Evolutionary conservation across 2,329 filamentous ascomycete species (phyloP).

Genomic region (Chaetomiaceae sp.): DNA sequence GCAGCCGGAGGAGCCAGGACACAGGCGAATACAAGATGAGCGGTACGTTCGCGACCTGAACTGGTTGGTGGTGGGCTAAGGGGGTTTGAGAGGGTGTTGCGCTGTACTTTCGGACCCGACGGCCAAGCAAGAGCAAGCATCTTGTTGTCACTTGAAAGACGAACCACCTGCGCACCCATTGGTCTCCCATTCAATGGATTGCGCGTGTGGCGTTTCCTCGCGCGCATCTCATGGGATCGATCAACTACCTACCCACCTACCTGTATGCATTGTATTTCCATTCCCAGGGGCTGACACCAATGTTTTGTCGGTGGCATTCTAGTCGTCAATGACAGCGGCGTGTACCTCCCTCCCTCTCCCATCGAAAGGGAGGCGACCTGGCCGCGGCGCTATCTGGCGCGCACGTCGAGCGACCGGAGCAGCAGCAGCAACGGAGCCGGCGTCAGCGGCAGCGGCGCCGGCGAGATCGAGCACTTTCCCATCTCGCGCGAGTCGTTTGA

Average conservation of each 20-base stretch:
- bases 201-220: too few species aligned
- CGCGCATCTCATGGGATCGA: background rate
- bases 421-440: slow-evolving; percentile 60
- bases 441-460: slow-evolving; percentile 64
- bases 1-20: slow-evolving; percentile 47
- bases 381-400: slow-evolving; percentile 53
- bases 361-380: slow-evolving; percentile 79
- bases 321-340: slow-evolving; percentile 95
- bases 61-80: background rate
- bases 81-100: too few species aligned
- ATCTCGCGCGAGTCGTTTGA: slow-evolving; percentile 97
- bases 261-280: background rate
- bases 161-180: too few species aligned
- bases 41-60: slow-evolving; percentile 47
- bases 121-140: too few species aligned
- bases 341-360: slow-evolving; percentile 94
- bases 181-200: too few species aligned
- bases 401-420: slow-evolving; percentile 50
- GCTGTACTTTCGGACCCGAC: too few species aligned
- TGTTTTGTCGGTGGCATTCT: slow-evolving; percentile 11
- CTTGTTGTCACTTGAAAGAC: too few species aligned
- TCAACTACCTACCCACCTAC: too few species aligned
- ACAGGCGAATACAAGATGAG: slow-evolving; percentile 75
- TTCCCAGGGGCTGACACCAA: background rate
- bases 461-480: slow-evolving; percentile 87